phyloP scores from a whole-genome alignment of 139 green algal species.

The Tetradesmus lagerheimii region DNA sequence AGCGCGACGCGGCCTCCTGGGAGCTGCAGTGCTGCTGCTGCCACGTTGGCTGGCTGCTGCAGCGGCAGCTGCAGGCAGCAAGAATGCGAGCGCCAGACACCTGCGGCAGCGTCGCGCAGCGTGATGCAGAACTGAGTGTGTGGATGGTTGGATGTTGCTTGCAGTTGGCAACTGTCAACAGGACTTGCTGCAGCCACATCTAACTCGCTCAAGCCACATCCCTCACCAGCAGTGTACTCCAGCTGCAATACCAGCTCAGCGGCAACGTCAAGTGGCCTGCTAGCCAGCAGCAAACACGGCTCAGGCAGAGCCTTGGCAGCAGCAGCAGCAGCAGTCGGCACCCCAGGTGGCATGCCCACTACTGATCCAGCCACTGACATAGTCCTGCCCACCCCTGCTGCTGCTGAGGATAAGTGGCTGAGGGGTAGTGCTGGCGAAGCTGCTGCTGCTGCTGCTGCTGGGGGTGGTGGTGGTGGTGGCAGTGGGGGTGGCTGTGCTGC shows the following conservation, averaged over 20 bases:
- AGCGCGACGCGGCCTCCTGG: not conserved
- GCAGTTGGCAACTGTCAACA: too few relatives aligned
- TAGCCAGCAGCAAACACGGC: conserved; percentile 11
- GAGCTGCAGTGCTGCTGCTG: conserved; percentile 20
- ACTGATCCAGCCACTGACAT: not conserved
- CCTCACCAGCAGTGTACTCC: conserved; percentile 18
- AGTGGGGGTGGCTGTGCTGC: not conserved
- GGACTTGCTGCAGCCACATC: too few relatives aligned
- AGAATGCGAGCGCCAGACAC: conserved; percentile 39
- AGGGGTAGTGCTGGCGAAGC: not conserved
- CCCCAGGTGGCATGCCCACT: not conserved
- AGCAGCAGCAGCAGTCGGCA: conserved; percentile 23
- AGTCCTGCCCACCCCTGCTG: not conserved
- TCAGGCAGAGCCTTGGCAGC: conserved; percentile 7
- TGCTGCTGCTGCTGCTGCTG: not conserved
- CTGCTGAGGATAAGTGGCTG: not conserved
- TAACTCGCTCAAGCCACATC: not conserved
- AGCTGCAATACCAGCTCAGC: conserved; percentile 36
- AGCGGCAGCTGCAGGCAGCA: conserved; percentile 35
- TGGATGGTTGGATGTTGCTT: too few relatives aligned
- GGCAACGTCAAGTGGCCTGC: not conserved
- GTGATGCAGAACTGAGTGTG: not conserved
- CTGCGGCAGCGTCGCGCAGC: not conserved
- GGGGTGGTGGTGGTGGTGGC: not conserved
- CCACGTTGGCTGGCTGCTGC: conserved; percentile 22